These are phyloP conservation scores for Cornus florida DNA, from an alignment of 148 eudicot species.

Conservation along the genomic window DNA sequence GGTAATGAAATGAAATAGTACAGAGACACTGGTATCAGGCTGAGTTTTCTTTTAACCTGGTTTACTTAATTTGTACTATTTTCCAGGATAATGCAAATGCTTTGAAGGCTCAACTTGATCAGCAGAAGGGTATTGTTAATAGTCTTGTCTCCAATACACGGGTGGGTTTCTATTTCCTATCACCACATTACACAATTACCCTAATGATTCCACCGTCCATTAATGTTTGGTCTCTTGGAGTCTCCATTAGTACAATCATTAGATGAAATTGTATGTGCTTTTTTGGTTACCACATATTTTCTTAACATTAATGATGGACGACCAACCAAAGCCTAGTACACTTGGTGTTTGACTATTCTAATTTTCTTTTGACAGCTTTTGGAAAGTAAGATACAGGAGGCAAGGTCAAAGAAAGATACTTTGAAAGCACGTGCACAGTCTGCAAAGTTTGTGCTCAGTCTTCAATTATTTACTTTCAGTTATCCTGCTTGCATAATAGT, in stretches of 20 bases:
- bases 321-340: no score
- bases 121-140: constrained; percentile 81
- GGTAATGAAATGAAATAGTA: constrained; percentile 6
- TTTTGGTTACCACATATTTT: not conserved
- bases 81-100: constrained; percentile 87
- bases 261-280: not conserved
- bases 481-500: not conserved
- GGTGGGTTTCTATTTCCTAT: constrained; percentile 44
- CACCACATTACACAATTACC: not conserved
- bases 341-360: no score
- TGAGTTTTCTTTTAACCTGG: constrained; percentile 4
- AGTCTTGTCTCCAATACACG: constrained; percentile 91
- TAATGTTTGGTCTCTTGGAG: not conserved
- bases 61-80: constrained; percentile 2
- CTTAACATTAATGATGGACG: not conserved
- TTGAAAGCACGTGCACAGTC: constrained; percentile 91
- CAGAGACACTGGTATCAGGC: no score
- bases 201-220: not conserved
- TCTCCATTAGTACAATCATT: not conserved
- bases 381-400: constrained; percentile 95
- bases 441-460: constrained; percentile 66
- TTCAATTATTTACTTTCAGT: not conserved
- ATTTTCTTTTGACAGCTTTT: constrained; percentile 44
- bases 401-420: constrained; percentile 82
- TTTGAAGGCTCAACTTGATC: constrained; percentile 91